Conservation (phyloP, 768 basidiomycete genomes). For the Dictyophora rubrovolvata region DNA sequence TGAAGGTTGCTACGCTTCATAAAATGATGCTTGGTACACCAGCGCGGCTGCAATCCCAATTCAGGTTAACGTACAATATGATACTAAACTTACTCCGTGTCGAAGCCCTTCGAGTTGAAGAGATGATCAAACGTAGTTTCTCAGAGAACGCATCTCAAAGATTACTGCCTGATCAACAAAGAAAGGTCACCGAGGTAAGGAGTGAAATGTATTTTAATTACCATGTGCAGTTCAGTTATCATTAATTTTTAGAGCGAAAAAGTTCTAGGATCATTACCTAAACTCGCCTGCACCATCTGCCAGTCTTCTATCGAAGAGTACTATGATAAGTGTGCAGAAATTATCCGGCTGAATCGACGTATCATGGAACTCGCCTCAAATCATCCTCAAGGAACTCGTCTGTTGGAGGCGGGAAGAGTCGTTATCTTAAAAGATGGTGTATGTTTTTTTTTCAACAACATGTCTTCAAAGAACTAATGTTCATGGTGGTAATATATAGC, state of each 20-base stretch:
- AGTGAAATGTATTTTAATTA: neutral
- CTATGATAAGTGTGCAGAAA: conserved; percentile 61
- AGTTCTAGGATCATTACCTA: conserved; percentile 46
- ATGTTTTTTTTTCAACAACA: conserved; percentile 19
- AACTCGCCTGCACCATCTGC: conserved; percentile 62
- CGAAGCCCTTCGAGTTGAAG: conserved; percentile 91
- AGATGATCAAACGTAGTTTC: conserved; percentile 99
- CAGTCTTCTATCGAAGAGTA: conserved; percentile 58
- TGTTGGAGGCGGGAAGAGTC: conserved; percentile 64
- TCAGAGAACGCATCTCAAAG: conserved; percentile 95
- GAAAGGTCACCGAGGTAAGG: conserved; percentile 70
- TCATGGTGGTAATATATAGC: too few species aligned
- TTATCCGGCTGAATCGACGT: conserved; percentile 51
- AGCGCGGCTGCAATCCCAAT: conserved; percentile 88
- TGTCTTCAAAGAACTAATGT: conserved; percentile 1
- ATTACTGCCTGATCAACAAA: conserved; percentile 87
- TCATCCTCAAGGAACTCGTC: conserved; percentile 57
- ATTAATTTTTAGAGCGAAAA: conserved; percentile 53
- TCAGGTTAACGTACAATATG: conserved; percentile 98
- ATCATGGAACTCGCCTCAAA: conserved; percentile 50
- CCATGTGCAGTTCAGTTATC: conserved; percentile 6
- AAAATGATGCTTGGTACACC: conserved; percentile 95
- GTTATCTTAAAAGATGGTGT: conserved; percentile 79
- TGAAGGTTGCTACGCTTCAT: conserved; percentile 59
- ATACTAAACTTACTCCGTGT: conserved; percentile 93